Base-by-base conservation (phyloP, 164 flowering plant genomes). In the Vitis rotundifolia region DNA sequence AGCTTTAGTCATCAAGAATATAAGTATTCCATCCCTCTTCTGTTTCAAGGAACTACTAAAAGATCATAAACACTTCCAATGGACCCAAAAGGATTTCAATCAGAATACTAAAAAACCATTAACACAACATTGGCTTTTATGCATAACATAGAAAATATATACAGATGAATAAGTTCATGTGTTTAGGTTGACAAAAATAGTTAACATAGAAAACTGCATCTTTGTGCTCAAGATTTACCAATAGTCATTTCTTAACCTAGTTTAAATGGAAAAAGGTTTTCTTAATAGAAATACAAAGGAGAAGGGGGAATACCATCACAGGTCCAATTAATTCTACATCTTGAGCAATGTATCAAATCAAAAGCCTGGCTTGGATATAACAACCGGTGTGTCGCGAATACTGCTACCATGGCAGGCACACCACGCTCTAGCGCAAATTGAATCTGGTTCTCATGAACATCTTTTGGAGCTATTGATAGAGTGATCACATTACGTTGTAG, bases 371-470 rank as follows among this genome's bases (percentile, higher is more conserved):
- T 88, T 19, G 94, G 91, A 77, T 81, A 90, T 72, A 80, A 75
- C 54, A 90, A 76, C 9, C 94, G 85, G 8, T 50, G 89, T 16
- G 89, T 87, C 29, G 88, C 88, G 74, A 91, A 87, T 37, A 76
- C 94, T 14, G 92, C 87, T 31, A 85, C 80, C 89, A 89, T 88
- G 11, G 97, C 93, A 59, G 97, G 94, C 48, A 91, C 90, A 13
- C 97, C 93, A 47, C 91, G 88, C 80, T 91, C 94, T 8, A 91
- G 79, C 28, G 93, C 93, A 81, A 91, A 87, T 52, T 91, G 97
- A 76, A 92, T 84, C 69, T 88, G 94, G 68, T 88, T 90, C 77
- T 89, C 91, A 79, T 90, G 90, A 29, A 84, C 88, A 82, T 90
- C 94, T 78, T 90, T 92, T 52, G 88, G 95, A 44, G 97, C 93